Conservation (phyloP, 331 rosid genomes). For the Quercus phellos region DNA sequence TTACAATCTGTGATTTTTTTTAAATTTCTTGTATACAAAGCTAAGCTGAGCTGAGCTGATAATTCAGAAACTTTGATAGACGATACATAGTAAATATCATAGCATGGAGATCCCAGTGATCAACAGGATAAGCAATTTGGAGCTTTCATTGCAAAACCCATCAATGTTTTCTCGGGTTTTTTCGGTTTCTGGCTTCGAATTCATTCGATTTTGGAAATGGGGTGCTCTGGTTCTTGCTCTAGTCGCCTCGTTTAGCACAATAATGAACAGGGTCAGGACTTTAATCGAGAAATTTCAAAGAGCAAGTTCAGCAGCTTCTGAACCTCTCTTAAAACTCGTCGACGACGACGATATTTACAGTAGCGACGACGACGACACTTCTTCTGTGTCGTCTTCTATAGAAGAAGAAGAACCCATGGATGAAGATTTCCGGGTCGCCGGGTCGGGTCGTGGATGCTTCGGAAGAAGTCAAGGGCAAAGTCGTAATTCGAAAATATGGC, state of each 20-base stretch:
- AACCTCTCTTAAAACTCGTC: not conserved
- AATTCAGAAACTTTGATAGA: no score
- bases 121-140: slow-evolving; percentile 50
- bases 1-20: not conserved
- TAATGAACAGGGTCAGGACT: slow-evolving; percentile 48
- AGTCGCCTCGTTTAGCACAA: slow-evolving; percentile 57
- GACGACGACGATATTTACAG: slow-evolving; percentile 22
- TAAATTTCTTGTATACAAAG: no score
- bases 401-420: slow-evolving; percentile 14
- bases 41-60: not conserved
- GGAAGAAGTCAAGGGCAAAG: slow-evolving; percentile 17
- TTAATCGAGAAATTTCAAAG: slow-evolving; percentile 31
- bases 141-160: slow-evolving; percentile 42
- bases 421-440: no score
- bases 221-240: slow-evolving; percentile 74
- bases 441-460: not conserved
- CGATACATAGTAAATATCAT: no score
- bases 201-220: slow-evolving; percentile 65
- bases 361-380: slow-evolving; percentile 1
- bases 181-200: slow-evolving; percentile 27
- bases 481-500: slow-evolving; percentile 18
- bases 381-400: slow-evolving; percentile 6
- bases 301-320: slow-evolving; percentile 19
- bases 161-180: slow-evolving; percentile 35
- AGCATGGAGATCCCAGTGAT: slow-evolving; percentile 73